Conservation (phyloP, 805 yeast genomes). For the Suhomyces faveliae region DNA sequence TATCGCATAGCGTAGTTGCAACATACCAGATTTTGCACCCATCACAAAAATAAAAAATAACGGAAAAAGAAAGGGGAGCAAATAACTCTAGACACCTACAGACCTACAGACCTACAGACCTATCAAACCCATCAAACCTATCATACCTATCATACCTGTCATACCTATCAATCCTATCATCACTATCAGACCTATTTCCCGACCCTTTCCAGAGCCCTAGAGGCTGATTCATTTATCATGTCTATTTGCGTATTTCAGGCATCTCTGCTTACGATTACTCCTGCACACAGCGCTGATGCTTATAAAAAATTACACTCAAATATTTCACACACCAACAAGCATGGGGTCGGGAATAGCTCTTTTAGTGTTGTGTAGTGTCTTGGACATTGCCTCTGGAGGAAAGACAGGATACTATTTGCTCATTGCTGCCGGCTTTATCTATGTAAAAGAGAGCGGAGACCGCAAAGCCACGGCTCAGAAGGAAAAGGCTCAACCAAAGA, state of each 20-base stretch:
- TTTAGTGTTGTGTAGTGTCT: slow-evolving; percentile 1
- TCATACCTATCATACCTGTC: too few species aligned
- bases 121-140: too few species aligned
- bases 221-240: too few species aligned
- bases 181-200: too few species aligned
- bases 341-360: slow-evolving; percentile 1
- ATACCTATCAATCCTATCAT: too few species aligned
- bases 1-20: neutral
- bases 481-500: neutral
- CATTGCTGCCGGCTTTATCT: neutral
- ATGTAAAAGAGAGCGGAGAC: neutral
- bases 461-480: neutral
- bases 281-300: neutral
- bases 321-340: neutral
- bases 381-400: slow-evolving; percentile 3
- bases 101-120: too few species aligned
- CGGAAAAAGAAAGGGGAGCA: too few species aligned
- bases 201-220: too few species aligned
- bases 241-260: too few species aligned
- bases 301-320: neutral
- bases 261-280: neutral
- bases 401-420: slow-evolving; percentile 1
- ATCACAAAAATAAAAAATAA: neutral
- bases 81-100: too few species aligned
- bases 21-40: neutral